These are phyloP conservation scores for Saturnispora serradocipensis DNA, from an alignment of 805 yeast species.

Conservation along the genomic window DNA sequence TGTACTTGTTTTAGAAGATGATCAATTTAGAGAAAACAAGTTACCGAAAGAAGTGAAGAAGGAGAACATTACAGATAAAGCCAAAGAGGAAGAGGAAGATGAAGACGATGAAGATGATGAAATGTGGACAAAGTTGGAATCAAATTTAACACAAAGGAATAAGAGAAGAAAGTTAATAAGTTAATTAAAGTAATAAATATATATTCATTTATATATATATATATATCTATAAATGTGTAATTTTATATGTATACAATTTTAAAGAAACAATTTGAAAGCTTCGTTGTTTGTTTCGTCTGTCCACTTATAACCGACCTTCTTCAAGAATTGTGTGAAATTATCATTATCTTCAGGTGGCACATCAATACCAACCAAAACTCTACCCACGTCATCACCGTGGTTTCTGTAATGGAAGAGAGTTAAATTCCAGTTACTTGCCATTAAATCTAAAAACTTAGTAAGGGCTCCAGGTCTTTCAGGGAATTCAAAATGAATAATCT, in stretches of 20 bases:
- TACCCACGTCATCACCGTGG: slow-evolving; percentile 92
- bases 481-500: slow-evolving; percentile 77
- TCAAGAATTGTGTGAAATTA: slow-evolving; percentile 60
- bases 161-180: slow-evolving; percentile 21
- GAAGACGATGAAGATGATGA: slow-evolving; percentile 27
- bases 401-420: slow-evolving; percentile 94
- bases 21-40: slow-evolving; percentile 18
- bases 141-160: slow-evolving; percentile 19
- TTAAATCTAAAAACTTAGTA: slow-evolving; percentile 60
- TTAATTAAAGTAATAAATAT: background rate
- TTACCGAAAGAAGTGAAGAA: slow-evolving; percentile 23
- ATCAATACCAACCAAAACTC: slow-evolving; percentile 81
- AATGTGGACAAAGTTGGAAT: slow-evolving; percentile 26
- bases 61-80: slow-evolving; percentile 31
- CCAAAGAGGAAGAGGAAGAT: slow-evolving; percentile 25
- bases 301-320: slow-evolving; percentile 65
- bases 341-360: slow-evolving; percentile 65
- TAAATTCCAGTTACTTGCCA: slow-evolving; percentile 80
- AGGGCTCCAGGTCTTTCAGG: slow-evolving; percentile 98
- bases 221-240: background rate
- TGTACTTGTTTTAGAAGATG: slow-evolving; percentile 39
- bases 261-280: slow-evolving; percentile 67
- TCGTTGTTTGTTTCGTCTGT: slow-evolving; percentile 76
- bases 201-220: background rate
- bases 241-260: background rate